Evolutionary conservation across 306 rosid genomes (phyloP), one percentile per base, ranked within the genome.

Genomic region (Inga laurina): DNA sequence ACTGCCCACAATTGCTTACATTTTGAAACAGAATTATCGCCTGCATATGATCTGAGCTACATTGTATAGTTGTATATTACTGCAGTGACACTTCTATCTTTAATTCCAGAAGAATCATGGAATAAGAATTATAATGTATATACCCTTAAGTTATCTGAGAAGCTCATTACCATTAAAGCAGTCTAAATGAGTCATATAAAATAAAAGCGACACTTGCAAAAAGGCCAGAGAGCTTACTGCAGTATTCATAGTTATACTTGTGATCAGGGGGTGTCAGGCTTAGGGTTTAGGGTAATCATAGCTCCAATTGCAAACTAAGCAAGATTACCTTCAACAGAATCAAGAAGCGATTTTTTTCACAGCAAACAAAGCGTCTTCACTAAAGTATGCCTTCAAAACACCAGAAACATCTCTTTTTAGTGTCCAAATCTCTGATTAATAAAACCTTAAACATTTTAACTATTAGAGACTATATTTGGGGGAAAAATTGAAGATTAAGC

Each of bases 31-130:
- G 88, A 83, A 71, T 78, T 30, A 75, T 83, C 69, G 66, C 84
- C 84, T 7, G 70, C 82, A 80, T 92, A 74, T 59, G 81, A 85
- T 81, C 76, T 11, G 10, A 95, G 94, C 77, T 95, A 96, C 91
- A 72, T 83, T 5, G 96, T 93, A 68, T 95, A 93, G 87, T 92
- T 95, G 85, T 91, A 81, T 76, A 95, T 95, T 82, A 93, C 97
- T 85, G 84, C 99, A 46, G 92, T 89, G 45, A 90, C 98, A 81
- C 99, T 93, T 66, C 92, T 88, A 86, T 90, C 87, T 82, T 84
- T 84, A 83, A 65, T 88, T 82, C 90, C 89, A 52, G 39, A 82
- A 84, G 90, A 48, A 82, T 93, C 98, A 84, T 91, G 98, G 81
- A 97, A 93, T n/a, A 77, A 74, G 57, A 84, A 70, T 68, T 76